These are phyloP conservation scores for Aureobasidium sp. DNA, from an alignment of 2,329 filamentous ascomycete genomes.

Conservation along the genomic window DNA sequence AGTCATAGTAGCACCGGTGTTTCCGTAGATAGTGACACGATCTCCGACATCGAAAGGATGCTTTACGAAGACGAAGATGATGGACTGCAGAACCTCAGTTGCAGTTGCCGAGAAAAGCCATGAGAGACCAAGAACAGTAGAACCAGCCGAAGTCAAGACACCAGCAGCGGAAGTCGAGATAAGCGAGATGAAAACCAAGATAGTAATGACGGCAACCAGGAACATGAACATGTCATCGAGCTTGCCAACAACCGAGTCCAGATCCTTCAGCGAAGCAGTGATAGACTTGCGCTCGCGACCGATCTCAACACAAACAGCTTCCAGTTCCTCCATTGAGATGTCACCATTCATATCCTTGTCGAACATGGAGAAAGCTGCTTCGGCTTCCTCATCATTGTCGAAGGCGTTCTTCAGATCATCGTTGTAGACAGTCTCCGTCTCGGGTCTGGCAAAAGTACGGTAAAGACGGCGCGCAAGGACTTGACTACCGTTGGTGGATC, in stretches of 20 bases:
- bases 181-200: constrained; percentile 81
- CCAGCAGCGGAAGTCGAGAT: constrained; percentile 86
- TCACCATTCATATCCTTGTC: constrained; percentile 96
- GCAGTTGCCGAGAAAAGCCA: constrained; percentile 92
- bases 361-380: constrained; percentile 83
- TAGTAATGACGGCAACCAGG: constrained; percentile 68
- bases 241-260: constrained; percentile 87
- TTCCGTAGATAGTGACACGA: constrained; percentile 84
- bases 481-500: constrained; percentile 65
- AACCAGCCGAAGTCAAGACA: constrained; percentile 82
- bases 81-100: constrained; percentile 87
- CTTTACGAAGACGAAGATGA: constrained; percentile 94
- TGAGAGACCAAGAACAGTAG: constrained; percentile 76
- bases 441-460: constrained; percentile 70
- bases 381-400: constrained; percentile 73
- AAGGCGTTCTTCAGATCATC: constrained; percentile 77
- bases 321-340: constrained; percentile 90
- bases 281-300: constrained; percentile 93
- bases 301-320: constrained; percentile 88
- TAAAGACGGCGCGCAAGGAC: constrained; percentile 82
- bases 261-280: constrained; percentile 85
- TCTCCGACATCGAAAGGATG: constrained; percentile 96
- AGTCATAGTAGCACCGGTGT: constrained; percentile 65
- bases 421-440: constrained; percentile 64
- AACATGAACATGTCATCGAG: constrained; percentile 84